These are phyloP conservation scores for Yarrowia alimentaria DNA, from an alignment of 805 yeast genomes.

Conservation along the genomic window DNA sequence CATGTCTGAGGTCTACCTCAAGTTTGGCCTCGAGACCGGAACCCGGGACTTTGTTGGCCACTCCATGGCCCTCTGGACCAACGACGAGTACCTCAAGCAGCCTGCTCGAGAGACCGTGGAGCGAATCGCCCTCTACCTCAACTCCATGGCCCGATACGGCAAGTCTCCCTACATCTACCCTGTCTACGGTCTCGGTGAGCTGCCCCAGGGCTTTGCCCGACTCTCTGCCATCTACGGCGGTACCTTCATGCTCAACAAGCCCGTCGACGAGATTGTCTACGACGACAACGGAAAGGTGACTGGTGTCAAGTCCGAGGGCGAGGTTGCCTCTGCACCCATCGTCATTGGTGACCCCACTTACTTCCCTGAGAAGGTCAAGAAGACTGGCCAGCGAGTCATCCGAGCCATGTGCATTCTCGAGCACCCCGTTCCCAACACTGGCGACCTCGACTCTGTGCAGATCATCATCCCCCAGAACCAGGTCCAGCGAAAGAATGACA, in stretches of 20 bases:
- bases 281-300: constrained; percentile 67
- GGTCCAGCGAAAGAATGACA: constrained; percentile 87
- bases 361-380: constrained; percentile 77
- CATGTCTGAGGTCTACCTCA: constrained; percentile 85
- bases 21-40: constrained; percentile 87
- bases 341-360: constrained; percentile 98
- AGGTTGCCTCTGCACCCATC: constrained; percentile 84
- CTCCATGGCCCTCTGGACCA: constrained; percentile 96
- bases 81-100: constrained; percentile 80
- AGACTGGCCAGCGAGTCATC: constrained; percentile 71
- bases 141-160: constrained; percentile 91
- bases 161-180: constrained; percentile 97
- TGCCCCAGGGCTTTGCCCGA: constrained; percentile 99
- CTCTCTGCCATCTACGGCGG: constrained; percentile 97
- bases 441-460: constrained; percentile 84
- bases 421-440: constrained; percentile 82
- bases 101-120: constrained; percentile 92
- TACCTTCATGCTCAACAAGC: constrained; percentile 96
- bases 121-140: constrained; percentile 78
- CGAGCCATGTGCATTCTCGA: constrained; percentile 86
- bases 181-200: constrained; percentile 91
- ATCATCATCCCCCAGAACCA: constrained; percentile 96
- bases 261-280: constrained; percentile 83
- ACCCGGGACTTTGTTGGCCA: constrained; percentile 97
- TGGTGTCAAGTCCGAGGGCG: constrained; percentile 90